A percentile compares a stretch with the other conserved stretches of the same genome.
Conservation (phyloP, 2,329 filamentous ascomycete species). For the Neurospora sp. region DNA sequence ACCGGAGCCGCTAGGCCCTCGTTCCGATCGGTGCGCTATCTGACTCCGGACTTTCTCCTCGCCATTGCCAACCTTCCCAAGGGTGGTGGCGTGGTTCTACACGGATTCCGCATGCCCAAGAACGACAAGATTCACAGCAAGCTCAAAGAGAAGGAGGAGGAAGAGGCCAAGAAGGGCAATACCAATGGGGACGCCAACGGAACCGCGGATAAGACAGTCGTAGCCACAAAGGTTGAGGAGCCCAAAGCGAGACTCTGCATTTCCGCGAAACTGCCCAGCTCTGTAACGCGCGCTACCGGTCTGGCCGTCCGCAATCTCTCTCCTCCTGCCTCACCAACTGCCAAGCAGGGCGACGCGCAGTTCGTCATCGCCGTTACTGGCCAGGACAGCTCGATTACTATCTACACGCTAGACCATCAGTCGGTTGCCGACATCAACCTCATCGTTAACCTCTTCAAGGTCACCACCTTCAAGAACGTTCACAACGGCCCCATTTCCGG, state of each 20-base stretch:
- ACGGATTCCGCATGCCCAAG: slow-evolving; percentile 44
- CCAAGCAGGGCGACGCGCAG: slow-evolving; percentile 56
- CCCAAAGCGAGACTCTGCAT: slow-evolving; percentile 39
- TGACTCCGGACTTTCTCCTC: slow-evolving; percentile 47
- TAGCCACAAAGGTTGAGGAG: neutral
- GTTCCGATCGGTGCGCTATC: slow-evolving; percentile 50
- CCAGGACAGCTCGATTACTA: slow-evolving; percentile 66
- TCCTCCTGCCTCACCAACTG: slow-evolving; percentile 39
- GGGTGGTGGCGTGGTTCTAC: slow-evolving; percentile 45
- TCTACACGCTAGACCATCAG: slow-evolving; percentile 69
- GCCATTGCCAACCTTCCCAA: slow-evolving; percentile 50
- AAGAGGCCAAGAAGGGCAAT: neutral
- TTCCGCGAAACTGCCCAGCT: slow-evolving; percentile 50
- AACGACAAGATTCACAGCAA: slow-evolving; percentile 17
- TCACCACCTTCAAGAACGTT: slow-evolving; percentile 43
- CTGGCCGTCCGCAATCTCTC: slow-evolving; percentile 67
- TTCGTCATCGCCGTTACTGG: slow-evolving; percentile 73
- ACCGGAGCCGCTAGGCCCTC: slow-evolving; percentile 34
- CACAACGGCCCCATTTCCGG: slow-evolving; percentile 51
- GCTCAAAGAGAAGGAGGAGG: neutral
- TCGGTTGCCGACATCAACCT: slow-evolving; percentile 36
- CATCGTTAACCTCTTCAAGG: slow-evolving; percentile 40
- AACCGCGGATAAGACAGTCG: neutral
- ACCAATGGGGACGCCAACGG: neutral
- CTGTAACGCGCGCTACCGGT: slow-evolving; percentile 65